Base-by-base conservation (phyloP, 306 rosid genomes). In the Erythrophleum fordii region DNA sequence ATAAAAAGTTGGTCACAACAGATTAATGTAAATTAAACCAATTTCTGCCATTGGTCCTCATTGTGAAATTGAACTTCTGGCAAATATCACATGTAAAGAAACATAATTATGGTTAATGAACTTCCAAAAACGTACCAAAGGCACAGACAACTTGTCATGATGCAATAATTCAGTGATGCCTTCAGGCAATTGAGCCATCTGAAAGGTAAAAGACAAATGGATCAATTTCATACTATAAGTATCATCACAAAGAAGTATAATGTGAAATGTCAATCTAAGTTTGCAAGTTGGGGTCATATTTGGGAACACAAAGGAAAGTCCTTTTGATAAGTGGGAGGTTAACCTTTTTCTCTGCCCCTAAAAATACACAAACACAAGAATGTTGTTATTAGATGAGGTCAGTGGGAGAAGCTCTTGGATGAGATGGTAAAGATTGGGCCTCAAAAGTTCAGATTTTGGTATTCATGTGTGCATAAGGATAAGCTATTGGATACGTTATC, bases 131-230 rank as follows among this genome's bases (percentile, higher is more conserved):
- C 97, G 65, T 90, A 95, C 99, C 98, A 95, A 85, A 18, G 98
- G 99, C 78, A 93, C 97, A 16, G 83, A 69, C 92, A 93, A 85
- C 55, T 84, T 84, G 78, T 86, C 97, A 46, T 95, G 99, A 83
- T 95, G 99, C 90, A 93, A 88, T 75, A 95, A 78, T 85, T 95
- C 98, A 22, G 99, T 95, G 77, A 95, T 95, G 83, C 99, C 98
- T 87, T 95, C 98, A 0, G 99, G 99, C 87, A 95, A 80, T 69
- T 86, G 98, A 82, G 99, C 99, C 99, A 95, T 95, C 98, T 95
- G 94, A 88, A 83, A 91, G 71, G 81, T 28, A 82, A 86, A 44
- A 82, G 66, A 73, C 72, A 79, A 67, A 59, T 69, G 79, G 75
- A 58, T 60, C 41, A 86, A 70, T 59, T 25, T 56, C 80, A 56